These are phyloP conservation scores for Neonectria neomacrospora DNA, from an alignment of 2,329 filamentous ascomycete genomes.

Conservation along the genomic window DNA sequence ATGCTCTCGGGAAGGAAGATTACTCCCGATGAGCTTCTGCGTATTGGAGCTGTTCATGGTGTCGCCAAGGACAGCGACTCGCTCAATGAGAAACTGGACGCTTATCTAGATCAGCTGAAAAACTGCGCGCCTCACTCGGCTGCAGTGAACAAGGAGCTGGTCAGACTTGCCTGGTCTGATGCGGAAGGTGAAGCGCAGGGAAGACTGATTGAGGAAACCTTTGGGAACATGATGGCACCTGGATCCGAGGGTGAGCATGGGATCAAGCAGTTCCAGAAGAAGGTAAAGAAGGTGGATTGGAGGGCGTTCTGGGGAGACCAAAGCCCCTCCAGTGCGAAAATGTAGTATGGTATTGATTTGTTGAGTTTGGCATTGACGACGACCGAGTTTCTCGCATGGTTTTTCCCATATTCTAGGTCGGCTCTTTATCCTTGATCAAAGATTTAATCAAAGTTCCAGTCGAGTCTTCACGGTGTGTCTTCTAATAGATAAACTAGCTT, in stretches of 20 bases:
- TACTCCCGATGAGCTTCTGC: slow-evolving; percentile 6
- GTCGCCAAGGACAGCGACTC: neutral
- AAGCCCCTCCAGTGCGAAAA: neutral
- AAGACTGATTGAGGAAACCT: slow-evolving; percentile 8
- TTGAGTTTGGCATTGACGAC: no score
- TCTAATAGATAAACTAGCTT: slow-evolving; percentile 20
- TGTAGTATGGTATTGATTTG: no score
- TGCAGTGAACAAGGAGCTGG: slow-evolving; percentile 22
- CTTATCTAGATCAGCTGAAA: slow-evolving; percentile 13
- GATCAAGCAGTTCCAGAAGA: slow-evolving; percentile 18
- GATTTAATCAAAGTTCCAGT: no score
- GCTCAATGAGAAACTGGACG: neutral
- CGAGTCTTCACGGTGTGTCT: neutral
- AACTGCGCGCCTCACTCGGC: slow-evolving; percentile 22
- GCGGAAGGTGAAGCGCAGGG: slow-evolving; percentile 12
- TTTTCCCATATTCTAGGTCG: no score
- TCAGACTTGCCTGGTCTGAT: slow-evolving; percentile 3
- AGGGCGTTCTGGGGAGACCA: neutral
- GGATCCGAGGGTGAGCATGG: slow-evolving; percentile 25
- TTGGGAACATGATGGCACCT: slow-evolving; percentile 15
- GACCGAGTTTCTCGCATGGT: no score
- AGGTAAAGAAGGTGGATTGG: slow-evolving; percentile 4
- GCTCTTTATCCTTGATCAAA: no score
- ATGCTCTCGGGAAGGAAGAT: slow-evolving; percentile 27
- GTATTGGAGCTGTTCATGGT: slow-evolving; percentile 11